Percentiles rank a stretch among this genome's conserved stretches.
These are phyloP conservation scores for Boletus speciosus DNA, from an alignment of 768 basidiomycete genomes.

Conservation along the genomic window DNA sequence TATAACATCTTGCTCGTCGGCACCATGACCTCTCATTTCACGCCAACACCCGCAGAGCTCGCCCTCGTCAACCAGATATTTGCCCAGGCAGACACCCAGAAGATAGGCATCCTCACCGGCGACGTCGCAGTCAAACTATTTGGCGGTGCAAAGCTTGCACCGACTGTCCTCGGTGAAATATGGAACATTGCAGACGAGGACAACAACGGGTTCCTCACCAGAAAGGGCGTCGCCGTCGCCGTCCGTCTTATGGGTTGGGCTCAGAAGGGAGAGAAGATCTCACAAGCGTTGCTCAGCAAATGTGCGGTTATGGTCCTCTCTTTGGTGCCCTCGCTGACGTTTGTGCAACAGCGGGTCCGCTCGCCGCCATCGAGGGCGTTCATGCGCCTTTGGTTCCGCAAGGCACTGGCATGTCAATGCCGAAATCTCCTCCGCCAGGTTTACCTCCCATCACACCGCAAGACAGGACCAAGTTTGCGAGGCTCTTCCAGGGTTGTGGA, in stretches of 20 bases:
- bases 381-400: constrained; percentile 50
- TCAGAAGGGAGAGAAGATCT: constrained; percentile 76
- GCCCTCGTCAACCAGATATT: constrained; percentile 74
- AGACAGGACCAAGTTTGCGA: constrained; percentile 82
- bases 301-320: constrained; percentile 46
- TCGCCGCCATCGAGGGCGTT: constrained; percentile 75
- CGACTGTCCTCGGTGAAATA: constrained; percentile 81
- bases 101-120: constrained; percentile 81
- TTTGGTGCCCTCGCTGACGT: constrained; percentile 10
- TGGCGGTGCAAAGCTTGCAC: constrained; percentile 74
- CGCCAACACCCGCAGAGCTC: constrained; percentile 46
- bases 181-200: constrained; percentile 92
- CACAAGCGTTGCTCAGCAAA: constrained; percentile 60
- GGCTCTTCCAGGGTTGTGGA: constrained; percentile 68
- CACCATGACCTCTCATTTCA: constrained; percentile 42
- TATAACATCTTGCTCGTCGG: neutral
- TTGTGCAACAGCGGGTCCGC: constrained; percentile 65
- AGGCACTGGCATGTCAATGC: constrained; percentile 50
- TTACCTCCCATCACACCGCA: constrained; percentile 71
- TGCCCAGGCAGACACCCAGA: constrained; percentile 67
- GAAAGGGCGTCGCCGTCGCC: constrained; percentile 82
- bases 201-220: constrained; percentile 89
- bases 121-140: constrained; percentile 89
- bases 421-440: constrained; percentile 55
- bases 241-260: constrained; percentile 92